These are phyloP conservation scores for Chaetomium fimeti DNA, from an alignment of 495 filamentous ascomycete species.

Conservation along the genomic window DNA sequence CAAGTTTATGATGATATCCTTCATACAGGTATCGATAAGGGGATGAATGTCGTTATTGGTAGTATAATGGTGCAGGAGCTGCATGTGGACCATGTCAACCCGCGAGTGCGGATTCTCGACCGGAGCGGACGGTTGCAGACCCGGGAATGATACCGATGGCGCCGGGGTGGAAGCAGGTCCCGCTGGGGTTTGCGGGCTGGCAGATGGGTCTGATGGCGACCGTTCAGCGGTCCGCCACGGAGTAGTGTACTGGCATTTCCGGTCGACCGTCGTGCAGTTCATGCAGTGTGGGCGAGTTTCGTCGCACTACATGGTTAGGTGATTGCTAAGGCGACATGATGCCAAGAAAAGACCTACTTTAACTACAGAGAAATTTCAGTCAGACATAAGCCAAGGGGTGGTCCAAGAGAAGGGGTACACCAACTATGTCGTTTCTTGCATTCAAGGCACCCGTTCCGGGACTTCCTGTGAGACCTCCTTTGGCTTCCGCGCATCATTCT, in stretches of 20 bases:
- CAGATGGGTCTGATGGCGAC: constrained; percentile 17
- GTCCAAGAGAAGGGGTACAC: constrained; percentile 30
- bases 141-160: neutral
- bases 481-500: constrained; percentile 40
- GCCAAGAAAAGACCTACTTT: constrained; percentile 1
- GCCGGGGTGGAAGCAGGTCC: constrained; percentile 11
- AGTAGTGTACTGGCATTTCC: constrained; percentile 34
- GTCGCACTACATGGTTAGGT: constrained; percentile 31
- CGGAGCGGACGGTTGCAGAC: constrained; percentile 8
- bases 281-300: constrained; percentile 38
- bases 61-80: constrained; percentile 38
- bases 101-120: constrained; percentile 15
- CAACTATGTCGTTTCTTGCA: constrained; percentile 60
- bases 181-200: constrained; percentile 16
- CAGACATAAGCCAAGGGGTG: neutral
- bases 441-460: constrained; percentile 56
- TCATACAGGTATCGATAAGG: constrained; percentile 3
- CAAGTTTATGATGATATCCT: constrained; percentile 20
- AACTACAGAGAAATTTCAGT: neutral
- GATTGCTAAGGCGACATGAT: neutral
- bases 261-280: constrained; percentile 37
- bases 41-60: constrained; percentile 21
- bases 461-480: constrained; percentile 50
- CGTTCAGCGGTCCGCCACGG: constrained; percentile 1
- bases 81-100: constrained; percentile 38